Evolutionary conservation across 306 rosid species (phyloP).

Genomic region (Rosa lucieae): DNA sequence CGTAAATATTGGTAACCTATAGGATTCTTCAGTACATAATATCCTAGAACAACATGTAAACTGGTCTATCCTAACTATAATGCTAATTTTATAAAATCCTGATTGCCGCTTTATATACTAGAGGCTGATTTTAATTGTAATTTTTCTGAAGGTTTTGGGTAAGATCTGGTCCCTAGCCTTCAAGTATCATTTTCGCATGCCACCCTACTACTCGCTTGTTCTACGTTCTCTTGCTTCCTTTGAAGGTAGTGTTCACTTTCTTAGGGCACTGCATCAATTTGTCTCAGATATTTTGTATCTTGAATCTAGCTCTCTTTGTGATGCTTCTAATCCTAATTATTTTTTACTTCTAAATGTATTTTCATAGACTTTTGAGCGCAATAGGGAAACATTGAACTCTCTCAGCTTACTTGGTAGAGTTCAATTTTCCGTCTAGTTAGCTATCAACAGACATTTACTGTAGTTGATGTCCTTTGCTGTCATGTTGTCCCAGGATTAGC

Average conservation of each 20-base stretch:
- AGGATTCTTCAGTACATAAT: neutral
- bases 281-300: slow-evolving; percentile 14
- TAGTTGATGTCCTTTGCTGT: slow-evolving; percentile 21
- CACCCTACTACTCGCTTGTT: slow-evolving; percentile 88
- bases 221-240: slow-evolving; percentile 90
- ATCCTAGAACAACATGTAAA: neutral
- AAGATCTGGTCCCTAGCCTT: slow-evolving; percentile 86
- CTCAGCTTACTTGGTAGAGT: neutral
- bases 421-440: neutral
- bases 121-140: slow-evolving; percentile 22
- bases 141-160: slow-evolving; percentile 75
- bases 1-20: neutral
- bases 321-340: neutral
- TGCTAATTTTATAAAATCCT: neutral
- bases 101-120: slow-evolving; percentile 17
- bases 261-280: slow-evolving; percentile 9
- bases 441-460: slow-evolving; percentile 3
- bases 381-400: neutral
- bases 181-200: slow-evolving; percentile 94
- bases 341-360: neutral
- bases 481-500: slow-evolving; percentile 67
- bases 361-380: neutral
- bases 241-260: slow-evolving; percentile 59
- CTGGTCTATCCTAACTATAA: neutral
- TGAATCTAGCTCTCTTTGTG: neutral